Evolutionary conservation across 2,329 filamentous ascomycete species (phyloP).

Genomic region (Nothophaeocryptopus gaeumannii): DNA sequence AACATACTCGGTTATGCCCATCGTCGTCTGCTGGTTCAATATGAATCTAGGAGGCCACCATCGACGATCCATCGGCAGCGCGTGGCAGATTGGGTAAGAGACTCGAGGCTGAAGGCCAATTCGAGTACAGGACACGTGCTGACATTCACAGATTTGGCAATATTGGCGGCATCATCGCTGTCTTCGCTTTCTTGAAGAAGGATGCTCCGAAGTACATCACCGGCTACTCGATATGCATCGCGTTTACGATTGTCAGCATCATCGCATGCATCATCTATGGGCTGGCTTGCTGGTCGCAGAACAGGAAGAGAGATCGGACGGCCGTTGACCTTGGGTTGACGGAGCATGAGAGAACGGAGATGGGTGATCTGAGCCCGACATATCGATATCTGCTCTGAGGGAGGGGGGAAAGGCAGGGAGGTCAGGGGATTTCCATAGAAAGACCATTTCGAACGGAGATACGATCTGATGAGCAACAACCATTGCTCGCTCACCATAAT

Average conservation of each 20-base stretch:
- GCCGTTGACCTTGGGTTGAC: constrained; percentile 51
- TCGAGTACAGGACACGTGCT: not conserved
- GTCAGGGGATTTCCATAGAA: too few species aligned
- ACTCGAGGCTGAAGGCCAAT: too few species aligned
- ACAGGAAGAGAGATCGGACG: constrained; percentile 56
- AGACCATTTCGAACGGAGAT: too few species aligned
- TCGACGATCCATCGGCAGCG: constrained; percentile 47
- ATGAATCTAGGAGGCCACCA: constrained; percentile 79
- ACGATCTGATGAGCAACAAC: too few species aligned
- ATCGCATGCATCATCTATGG: constrained; percentile 61
- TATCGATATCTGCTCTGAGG: constrained; percentile 58
- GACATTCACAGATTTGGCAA: constrained; percentile 41
- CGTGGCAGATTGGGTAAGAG: constrained; percentile 47
- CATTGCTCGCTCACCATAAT: too few species aligned
- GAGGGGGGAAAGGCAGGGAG: not conserved
- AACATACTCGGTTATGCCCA: constrained; percentile 54
- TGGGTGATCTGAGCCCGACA: constrained; percentile 59
- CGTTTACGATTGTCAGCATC: constrained; percentile 67
- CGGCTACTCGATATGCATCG: constrained; percentile 75
- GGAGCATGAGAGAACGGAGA: constrained; percentile 60
- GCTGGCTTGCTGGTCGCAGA: constrained; percentile 57
- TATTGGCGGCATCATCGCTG: constrained; percentile 52
- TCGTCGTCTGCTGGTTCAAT: constrained; percentile 81
- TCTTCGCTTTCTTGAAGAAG: constrained; percentile 48
- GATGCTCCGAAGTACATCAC: constrained; percentile 68